These are phyloP conservation scores for Phyllosticta ampelicida DNA, from an alignment of 2,329 filamentous ascomycete genomes.

Conservation along the genomic window DNA sequence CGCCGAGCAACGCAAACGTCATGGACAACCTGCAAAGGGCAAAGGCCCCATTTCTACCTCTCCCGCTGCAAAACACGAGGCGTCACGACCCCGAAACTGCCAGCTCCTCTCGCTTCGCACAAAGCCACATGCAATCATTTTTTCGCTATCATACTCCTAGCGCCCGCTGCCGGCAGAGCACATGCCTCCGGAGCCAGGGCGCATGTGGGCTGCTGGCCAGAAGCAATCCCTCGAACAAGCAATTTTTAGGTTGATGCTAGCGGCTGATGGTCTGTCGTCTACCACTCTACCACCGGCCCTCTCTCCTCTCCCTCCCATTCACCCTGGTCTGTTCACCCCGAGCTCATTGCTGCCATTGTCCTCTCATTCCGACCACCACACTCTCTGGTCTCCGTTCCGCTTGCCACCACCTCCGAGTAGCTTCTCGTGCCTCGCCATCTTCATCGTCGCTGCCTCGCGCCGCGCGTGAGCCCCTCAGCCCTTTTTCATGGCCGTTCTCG, in stretches of 20 bases:
- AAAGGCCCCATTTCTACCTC: not conserved
- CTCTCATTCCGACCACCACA: not conserved
- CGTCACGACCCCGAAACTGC: not conserved
- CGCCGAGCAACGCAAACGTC: conserved; percentile 3
- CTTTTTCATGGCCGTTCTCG: conserved; percentile 24
- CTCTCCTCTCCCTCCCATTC: not conserved
- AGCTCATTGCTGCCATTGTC: not conserved
- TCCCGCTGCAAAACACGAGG: not conserved
- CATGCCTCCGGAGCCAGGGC: not conserved
- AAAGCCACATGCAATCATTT: conserved; percentile 5
- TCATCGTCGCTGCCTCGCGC: not conserved
- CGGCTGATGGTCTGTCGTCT: not conserved
- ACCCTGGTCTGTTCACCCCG: not conserved
- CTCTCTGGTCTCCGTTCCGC: not conserved
- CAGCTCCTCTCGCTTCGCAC: not conserved
- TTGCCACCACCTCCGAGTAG: not conserved
- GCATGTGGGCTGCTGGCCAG: not conserved
- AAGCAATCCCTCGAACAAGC: not conserved
- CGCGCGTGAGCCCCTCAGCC: not conserved
- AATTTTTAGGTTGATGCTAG: not conserved
- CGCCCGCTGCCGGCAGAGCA: not conserved
- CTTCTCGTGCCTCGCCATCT: not conserved
- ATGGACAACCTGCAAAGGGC: conserved; percentile 6
- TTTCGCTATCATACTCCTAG: too few relatives aligned
- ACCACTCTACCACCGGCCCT: not conserved